Evolutionary conservation across 2,329 filamentous ascomycete genomes (phyloP), one percentile per base, ranked within the genome.

Genomic region (Endoconidiophora laricicola): DNA sequence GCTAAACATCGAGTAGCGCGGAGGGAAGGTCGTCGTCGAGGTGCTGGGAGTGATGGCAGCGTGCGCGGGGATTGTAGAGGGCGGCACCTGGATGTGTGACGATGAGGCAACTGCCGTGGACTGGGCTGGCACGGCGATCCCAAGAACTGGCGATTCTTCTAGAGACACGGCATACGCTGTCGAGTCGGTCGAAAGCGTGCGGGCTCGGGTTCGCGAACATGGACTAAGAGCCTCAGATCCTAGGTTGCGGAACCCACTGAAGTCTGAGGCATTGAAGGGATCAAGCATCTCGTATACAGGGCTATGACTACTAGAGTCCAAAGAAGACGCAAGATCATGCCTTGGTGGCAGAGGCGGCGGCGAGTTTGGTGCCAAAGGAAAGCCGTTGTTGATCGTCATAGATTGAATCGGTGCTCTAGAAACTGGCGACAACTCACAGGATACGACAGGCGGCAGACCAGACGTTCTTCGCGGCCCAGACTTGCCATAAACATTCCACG

Each of bases 401-500:
- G 49, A 44, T 12, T 24, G n/a, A 22, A 29, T 22, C 3, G 38
- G 23, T 16, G n/a, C 16, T 10, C 39, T 44, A 33, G 7, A 33
- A 9, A 26, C 26, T 5, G 44, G 29, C 6, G 45, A 37, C 2
- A 40, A 16, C 23, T 50, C 38, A 9, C 22, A 10, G 18, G 29
- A 16, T 16, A 5, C 10, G 12, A 6, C 12, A 18, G 23, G 29
- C 4, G 29, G 6, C 4, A 12, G 4, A 53, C 53, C n/a, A 3
- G 47, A 52, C 14, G 47, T 49, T 16, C 57, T 57, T 16, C 56
- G 54, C 26, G n/a, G 45, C 3, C 41, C 40, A 7, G 59, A 40
- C 56, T 59, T 56, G 48, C 51, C 53, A 48, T 60, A 58, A 36
- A 64, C 56, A 52, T 69, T 64, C 69, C 68, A 71, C 5, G 68